Evolutionary conservation across 148 eudicot species (phyloP).

Genomic region (Rhododendron henanense): DNA sequence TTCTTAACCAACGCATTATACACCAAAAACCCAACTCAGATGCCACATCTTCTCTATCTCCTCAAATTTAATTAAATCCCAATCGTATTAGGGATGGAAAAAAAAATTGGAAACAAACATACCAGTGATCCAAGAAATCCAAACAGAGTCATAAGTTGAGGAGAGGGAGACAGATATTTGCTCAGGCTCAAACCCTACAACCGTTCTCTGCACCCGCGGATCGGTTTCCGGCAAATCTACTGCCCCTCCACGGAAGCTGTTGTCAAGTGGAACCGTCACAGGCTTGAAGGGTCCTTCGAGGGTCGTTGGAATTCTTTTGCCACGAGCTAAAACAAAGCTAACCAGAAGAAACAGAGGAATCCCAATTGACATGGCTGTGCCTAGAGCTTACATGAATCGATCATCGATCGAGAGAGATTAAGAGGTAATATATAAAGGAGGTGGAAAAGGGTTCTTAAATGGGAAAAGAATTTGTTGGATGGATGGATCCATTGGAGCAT

Average conservation of each 20-base stretch:
- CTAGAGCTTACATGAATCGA: neutral
- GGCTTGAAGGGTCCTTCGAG: conserved; percentile 87
- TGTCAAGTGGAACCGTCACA: conserved; percentile 66
- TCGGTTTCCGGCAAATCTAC: conserved; percentile 76
- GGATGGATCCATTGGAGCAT: neutral
- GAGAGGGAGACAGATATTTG: conserved; percentile 87
- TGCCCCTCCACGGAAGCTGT: conserved; percentile 67
- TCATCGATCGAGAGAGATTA: neutral
- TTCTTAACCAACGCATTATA: neutral
- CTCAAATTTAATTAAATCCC: neutral
- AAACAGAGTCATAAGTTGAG: conserved; percentile 65
- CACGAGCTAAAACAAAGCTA: conserved; percentile 12
- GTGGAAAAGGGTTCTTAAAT: neutral
- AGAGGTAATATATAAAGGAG: too few relatives aligned
- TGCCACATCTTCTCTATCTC: too few relatives aligned
- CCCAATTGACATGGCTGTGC: neutral
- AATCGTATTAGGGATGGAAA: neutral
- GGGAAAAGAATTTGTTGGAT: neutral
- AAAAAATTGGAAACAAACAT: neutral
- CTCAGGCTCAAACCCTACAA: conserved; percentile 68
- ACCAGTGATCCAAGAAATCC: conserved; percentile 99
- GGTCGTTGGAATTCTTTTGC: conserved; percentile 44
- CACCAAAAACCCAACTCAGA: neutral
- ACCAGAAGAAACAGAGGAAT: neutral
- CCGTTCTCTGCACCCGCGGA: conserved; percentile 64